Evolutionary conservation across 805 yeast genomes (phyloP).

Genomic region (Hanseniaspora osmophila): DNA sequence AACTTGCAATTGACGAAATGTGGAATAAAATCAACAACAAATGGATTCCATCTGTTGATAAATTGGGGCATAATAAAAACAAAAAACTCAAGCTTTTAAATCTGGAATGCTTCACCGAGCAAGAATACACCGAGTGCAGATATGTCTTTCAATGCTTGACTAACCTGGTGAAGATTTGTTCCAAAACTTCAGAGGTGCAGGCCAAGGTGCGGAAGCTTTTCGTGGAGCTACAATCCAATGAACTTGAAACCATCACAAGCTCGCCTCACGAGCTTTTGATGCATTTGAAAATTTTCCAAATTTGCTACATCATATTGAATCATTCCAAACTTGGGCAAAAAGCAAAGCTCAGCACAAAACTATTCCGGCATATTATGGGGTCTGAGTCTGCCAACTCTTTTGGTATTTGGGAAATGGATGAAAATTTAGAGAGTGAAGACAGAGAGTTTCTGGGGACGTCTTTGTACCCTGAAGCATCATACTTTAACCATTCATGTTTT

Average conservation of each 20-base stretch:
- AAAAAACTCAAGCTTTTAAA: neutral
- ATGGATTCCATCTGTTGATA: constrained; percentile 23
- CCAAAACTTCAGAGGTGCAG: too few species aligned
- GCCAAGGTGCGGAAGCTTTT: constrained; percentile 15
- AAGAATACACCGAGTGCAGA: neutral
- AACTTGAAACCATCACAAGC: constrained; percentile 28
- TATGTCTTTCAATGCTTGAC: neutral
- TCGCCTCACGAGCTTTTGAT: constrained; percentile 37
- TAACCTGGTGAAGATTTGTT: neutral
- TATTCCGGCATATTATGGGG: constrained; percentile 37
- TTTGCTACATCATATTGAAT: constrained; percentile 26
- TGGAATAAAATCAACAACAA: constrained; percentile 26
- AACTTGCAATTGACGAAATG: constrained; percentile 11
- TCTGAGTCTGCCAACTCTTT: constrained; percentile 53
- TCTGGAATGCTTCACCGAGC: neutral
- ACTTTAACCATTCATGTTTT: constrained; percentile 51
- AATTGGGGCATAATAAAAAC: neutral
- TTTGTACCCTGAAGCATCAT: constrained; percentile 49
- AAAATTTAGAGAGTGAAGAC: constrained; percentile 26
- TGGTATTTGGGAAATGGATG: constrained; percentile 45
- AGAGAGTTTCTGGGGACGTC: constrained; percentile 46
- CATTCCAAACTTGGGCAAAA: constrained; percentile 21
- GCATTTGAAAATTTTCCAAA: constrained; percentile 34
- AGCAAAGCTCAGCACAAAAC: constrained; percentile 24
- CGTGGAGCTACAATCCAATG: constrained; percentile 37